Percentiles rank a stretch among this genome's conserved stretches.
These are phyloP conservation scores for Cladosporium sp. DNA, from an alignment of 2,329 filamentous ascomycete genomes.

Conservation along the genomic window DNA sequence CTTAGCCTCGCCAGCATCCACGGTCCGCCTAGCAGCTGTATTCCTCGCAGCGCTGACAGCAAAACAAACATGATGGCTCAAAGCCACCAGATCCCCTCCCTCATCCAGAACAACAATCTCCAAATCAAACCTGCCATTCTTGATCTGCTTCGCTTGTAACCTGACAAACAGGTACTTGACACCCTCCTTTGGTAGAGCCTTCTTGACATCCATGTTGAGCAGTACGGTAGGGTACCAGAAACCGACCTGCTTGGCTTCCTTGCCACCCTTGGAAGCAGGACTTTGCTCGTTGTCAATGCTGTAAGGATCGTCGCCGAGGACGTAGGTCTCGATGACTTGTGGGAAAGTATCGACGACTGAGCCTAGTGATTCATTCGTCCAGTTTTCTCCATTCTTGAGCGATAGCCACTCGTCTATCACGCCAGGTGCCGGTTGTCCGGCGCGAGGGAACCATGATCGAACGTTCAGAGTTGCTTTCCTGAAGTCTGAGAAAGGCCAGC, in stretches of 20 bases:
- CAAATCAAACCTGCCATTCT: conserved; percentile 69
- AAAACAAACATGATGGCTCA: conserved; percentile 65
- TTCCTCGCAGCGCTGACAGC: conserved; percentile 63
- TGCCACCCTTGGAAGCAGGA: conserved; percentile 13
- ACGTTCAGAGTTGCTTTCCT: conserved; percentile 49
- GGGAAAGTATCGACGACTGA: conserved; percentile 68
- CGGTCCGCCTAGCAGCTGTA: conserved; percentile 45
- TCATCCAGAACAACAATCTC: conserved; percentile 66
- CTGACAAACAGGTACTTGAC: conserved; percentile 69
- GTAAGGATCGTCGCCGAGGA: conserved; percentile 32
- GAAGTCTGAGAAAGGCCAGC: conserved; percentile 44
- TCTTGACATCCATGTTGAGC: conserved; percentile 75
- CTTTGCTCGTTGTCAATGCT: conserved; percentile 22
- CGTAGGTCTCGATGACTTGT: conserved; percentile 54
- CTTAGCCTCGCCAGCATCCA: conserved; percentile 17
- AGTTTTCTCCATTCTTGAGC: conserved; percentile 56
- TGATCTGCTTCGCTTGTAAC: conserved; percentile 61
- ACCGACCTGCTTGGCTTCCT: conserved; percentile 26
- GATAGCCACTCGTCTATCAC: conserved; percentile 65
- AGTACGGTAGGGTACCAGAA: conserved; percentile 75
- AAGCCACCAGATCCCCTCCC: conserved; percentile 59
- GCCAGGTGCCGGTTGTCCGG: conserved; percentile 37
- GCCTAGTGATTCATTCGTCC: conserved; percentile 61
- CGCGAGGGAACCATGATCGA: conserved; percentile 50
- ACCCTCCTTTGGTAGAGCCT: conserved; percentile 61